These are phyloP conservation scores for Polysphondylium violaceum DNA, from an alignment of 78 protist genomes.

Conservation along the genomic window DNA sequence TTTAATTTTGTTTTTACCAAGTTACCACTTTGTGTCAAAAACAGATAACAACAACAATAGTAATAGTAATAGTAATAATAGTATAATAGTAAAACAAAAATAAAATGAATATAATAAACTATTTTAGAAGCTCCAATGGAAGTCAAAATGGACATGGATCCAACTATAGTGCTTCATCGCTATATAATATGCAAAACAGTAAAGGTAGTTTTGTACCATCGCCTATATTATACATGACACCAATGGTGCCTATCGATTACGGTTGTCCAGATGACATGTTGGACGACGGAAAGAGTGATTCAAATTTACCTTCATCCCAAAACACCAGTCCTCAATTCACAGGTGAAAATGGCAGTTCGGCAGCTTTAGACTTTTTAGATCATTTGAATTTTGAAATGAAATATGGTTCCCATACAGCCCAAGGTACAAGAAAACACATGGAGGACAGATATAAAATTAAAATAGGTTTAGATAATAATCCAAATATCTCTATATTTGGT, in stretches of 20 bases:
- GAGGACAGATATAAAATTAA: conserved; percentile 63
- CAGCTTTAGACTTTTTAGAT: not conserved
- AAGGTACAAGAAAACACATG: conserved; percentile 60
- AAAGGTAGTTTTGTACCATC: conserved; percentile 44
- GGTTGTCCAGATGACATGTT: conserved; percentile 68
- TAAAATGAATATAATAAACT: conserved; percentile 53
- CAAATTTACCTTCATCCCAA: not conserved
- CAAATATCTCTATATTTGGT: conserved; percentile 47
- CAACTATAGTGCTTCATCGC: not conserved
- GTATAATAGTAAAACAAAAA: not conserved
- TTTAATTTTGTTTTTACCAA: no score
- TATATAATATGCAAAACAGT: not conserved
- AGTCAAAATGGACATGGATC: conserved; percentile 12
- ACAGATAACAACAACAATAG: not conserved
- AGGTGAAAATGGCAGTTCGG: not conserved
- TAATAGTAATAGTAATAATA: not conserved
- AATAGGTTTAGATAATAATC: conserved; percentile 24
- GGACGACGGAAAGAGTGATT: conserved; percentile 42
- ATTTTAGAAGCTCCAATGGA: conserved; percentile 50
- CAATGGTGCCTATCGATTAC: conserved; percentile 77
- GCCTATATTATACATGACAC: conserved; percentile 70
- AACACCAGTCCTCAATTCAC: not conserved
- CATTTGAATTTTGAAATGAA: conserved; percentile 13
- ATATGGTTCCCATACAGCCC: conserved; percentile 15
- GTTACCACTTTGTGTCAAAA: no score